Conservation (phyloP, 192 early-diverging fungal species). For the Coemansia sp. region DNA sequence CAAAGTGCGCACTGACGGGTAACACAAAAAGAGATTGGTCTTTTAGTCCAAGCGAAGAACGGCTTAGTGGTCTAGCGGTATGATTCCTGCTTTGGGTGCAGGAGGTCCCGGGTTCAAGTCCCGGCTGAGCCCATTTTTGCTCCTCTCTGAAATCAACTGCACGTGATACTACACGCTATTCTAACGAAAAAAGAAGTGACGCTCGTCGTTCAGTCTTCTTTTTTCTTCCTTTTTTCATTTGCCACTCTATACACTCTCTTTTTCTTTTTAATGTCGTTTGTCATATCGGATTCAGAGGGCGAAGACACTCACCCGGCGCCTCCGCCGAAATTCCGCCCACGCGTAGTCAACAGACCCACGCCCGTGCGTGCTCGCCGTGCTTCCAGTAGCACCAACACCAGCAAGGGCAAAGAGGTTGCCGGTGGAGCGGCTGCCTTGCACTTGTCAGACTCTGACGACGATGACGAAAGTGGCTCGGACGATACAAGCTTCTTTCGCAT, state of each 20-base stretch:
- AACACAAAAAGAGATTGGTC: no score
- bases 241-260: not conserved
- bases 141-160: not conserved
- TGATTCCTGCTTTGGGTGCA: conserved; percentile 56
- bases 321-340: not conserved
- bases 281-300: conserved; percentile 4
- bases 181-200: not conserved
- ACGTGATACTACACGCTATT: not conserved
- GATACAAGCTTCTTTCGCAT: conserved; percentile 2
- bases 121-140: conserved; percentile 45
- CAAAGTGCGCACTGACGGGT: no score
- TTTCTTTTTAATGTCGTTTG: not conserved
- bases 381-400: not conserved
- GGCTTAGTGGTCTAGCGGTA: conserved; percentile 57
- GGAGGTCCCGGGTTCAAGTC: conserved; percentile 59
- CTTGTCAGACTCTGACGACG: conserved; percentile 3
- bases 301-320: not conserved
- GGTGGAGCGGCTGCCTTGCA: not conserved
- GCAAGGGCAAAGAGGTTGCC: not conserved
- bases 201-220: not conserved
- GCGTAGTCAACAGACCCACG: not conserved
- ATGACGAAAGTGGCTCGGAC: conserved; percentile 1
- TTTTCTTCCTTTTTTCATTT: not conserved
- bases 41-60: no score
- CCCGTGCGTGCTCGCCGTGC: conserved; percentile 1